Evolutionary conservation across 1,284 basidiomycete species (phyloP), one percentile per base, ranked within the genome.

Genomic region (Tetrapyrgos nigripes): DNA sequence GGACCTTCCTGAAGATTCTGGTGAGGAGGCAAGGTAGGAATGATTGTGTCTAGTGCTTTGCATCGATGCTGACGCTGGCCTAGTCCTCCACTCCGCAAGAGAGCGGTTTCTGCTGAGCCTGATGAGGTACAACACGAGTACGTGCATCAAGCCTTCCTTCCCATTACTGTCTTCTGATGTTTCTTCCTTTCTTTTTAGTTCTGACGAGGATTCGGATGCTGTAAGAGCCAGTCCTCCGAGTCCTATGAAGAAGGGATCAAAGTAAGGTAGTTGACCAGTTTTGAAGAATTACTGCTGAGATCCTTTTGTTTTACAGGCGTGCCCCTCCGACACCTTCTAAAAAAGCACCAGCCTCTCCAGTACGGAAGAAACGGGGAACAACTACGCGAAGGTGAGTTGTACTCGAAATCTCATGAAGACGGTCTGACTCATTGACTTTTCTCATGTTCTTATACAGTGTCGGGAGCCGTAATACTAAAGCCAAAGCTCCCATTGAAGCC

Each of bases 181-280:
- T 11, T n/a, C 27, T 31, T 5, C n/a, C 23, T 50, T 50, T 17
- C 14, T 6, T 50, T 11, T 19, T 27, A 46, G 35, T 11, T 21
- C 33, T 27, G 23, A 19, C 23, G 23, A 40, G 14, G 21, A 50
- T 19, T 19, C 35, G 5, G 2, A 23, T 14, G 23, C n/a, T 28
- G 28, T 27, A 14, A 17, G 40, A 21, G 33, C 33, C 17, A 51
- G 31, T 35, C 50, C 44, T 44, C 9, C 43, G n/a, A 53, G 51
- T 9, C 57, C 57, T 4, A 58, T 58, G 57, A 58, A 58, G 23
- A 58, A 54, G 28, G 45, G 33, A 28, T 24, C 57, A 17, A 58
- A 58, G 57, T 58, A 37, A 19, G 57, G n/a, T 33, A 26, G 26
- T 33, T 47, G 9, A 14, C 10, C 27, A 33, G 2, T n/a, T 56